A percentile compares a stretch with the other conserved stretches of the same genome.
phyloP scores from a whole-genome alignment of 169 alveolate genomes.

The Babesia microti region DNA sequence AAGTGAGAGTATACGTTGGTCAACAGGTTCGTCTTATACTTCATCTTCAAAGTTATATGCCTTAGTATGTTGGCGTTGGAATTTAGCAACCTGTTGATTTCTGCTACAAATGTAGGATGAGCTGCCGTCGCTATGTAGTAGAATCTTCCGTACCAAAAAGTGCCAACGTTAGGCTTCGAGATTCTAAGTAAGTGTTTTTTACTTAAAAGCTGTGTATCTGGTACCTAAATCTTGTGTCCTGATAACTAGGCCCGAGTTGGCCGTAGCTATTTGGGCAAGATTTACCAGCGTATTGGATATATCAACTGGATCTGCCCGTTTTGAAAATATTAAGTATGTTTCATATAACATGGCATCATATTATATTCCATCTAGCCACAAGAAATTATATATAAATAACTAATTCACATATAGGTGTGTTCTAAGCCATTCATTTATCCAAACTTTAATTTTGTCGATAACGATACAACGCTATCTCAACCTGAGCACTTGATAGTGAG shows the following conservation, averaged over 20 bases:
- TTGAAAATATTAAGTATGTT: slow-evolving; percentile 32
- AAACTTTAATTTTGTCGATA: no score
- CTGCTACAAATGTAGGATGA: slow-evolving; percentile 52
- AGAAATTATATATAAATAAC: no score
- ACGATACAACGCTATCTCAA: no score
- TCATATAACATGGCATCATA: slow-evolving; percentile 48
- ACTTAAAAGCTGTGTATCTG: slow-evolving; percentile 45
- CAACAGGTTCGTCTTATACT: slow-evolving; percentile 57
- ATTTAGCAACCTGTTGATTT: slow-evolving; percentile 52
- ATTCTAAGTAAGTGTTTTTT: slow-evolving; percentile 15
- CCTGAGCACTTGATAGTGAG: no score
- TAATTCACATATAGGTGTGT: no score
- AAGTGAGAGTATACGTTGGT: slow-evolving; percentile 59
- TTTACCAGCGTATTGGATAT: slow-evolving; percentile 23
- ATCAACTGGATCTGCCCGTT: slow-evolving; percentile 21
- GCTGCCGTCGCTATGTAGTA: slow-evolving; percentile 60
- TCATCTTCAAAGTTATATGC: slow-evolving; percentile 55
- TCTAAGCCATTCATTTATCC: no score
- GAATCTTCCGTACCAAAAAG: slow-evolving; percentile 63
- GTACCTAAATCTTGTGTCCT: slow-evolving; percentile 48
- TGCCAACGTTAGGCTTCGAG: slow-evolving; percentile 60
- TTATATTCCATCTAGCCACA: no score
- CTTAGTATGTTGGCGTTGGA: slow-evolving; percentile 54
- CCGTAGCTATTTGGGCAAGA: slow-evolving; percentile 32
- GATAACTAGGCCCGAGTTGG: slow-evolving; percentile 31